phyloP scores from a whole-genome alignment of 208 protist species.

The Leishmania mexicana region DNA sequence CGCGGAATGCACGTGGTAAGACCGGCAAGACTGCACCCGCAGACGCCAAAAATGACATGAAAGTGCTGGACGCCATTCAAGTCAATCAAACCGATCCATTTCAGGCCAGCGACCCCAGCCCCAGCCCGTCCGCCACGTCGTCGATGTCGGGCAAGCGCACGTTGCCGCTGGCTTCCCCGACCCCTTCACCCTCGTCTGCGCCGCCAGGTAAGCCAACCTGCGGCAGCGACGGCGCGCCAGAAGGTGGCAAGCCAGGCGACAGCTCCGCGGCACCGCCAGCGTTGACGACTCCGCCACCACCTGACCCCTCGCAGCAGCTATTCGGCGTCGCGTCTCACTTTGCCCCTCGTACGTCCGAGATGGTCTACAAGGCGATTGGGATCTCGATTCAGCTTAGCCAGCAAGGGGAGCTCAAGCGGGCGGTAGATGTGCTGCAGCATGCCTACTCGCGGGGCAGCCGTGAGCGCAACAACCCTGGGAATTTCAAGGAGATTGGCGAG shows the following conservation, averaged over 20 bases:
- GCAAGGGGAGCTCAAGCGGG: conserved; percentile 75
- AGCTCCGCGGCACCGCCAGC: background rate
- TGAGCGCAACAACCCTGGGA: conserved; percentile 67
- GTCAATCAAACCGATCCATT: conserved; percentile 11
- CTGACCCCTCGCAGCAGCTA: background rate
- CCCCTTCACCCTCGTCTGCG: background rate
- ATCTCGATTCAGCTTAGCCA: conserved; percentile 48
- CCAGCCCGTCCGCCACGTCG: background rate
- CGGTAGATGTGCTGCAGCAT: conserved; percentile 83
- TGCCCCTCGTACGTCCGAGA: conserved; percentile 48
- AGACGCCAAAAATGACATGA: conserved; percentile 17
- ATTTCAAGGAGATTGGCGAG: conserved; percentile 66
- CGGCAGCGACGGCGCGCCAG: background rate
- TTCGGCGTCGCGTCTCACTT: conserved; percentile 34
- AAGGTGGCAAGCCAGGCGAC: conserved; percentile 1
- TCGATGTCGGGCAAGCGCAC: conserved; percentile 1
- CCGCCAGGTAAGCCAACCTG: background rate
- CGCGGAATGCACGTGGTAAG: background rate
- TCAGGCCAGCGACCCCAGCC: background rate
- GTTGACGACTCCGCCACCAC: background rate
- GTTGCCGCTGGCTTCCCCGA: background rate
- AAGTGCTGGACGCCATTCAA: conserved; percentile 21
- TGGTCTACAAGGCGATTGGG: conserved; percentile 73
- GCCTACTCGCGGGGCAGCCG: conserved; percentile 59
- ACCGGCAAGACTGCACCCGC: background rate